Percentiles rank a stretch among this genome's conserved stretches.
These are phyloP conservation scores for Ambrosia artemisiifolia DNA, from an alignment of 129 eudicot species.

Conservation along the genomic window DNA sequence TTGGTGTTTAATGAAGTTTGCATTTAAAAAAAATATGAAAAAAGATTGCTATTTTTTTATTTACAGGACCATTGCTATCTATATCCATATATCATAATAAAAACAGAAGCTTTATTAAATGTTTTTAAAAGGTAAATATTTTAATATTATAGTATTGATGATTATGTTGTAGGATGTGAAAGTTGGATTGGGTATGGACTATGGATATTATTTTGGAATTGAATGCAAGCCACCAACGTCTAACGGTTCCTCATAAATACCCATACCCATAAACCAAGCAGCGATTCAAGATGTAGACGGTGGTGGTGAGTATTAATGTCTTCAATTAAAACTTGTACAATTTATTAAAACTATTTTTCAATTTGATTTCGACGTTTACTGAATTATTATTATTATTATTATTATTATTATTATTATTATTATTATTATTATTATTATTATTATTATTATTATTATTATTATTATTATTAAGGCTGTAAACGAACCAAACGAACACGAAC, in stretches of 20 bases:
- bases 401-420: neutral
- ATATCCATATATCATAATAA: neutral
- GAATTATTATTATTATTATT: neutral
- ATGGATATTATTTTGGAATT: slow-evolving; percentile 18
- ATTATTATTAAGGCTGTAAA: too few species aligned
- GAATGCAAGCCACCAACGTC: slow-evolving; percentile 32
- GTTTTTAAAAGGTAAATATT: neutral
- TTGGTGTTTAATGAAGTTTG: too few species aligned
- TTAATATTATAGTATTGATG: neutral
- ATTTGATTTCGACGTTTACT: neutral
- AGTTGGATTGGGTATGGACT: slow-evolving; percentile 13
- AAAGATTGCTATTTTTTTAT: too few species aligned
- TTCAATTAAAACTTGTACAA: slow-evolving; percentile 21
- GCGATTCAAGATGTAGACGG: slow-evolving; percentile 30
- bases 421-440: too few species aligned
- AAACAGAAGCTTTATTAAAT: neutral
- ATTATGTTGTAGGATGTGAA: neutral
- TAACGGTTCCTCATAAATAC: slow-evolving; percentile 29
- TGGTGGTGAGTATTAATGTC: slow-evolving; percentile 33
- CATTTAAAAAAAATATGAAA: too few species aligned
- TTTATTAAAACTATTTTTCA: neutral
- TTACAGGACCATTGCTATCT: too few species aligned
- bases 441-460: too few species aligned
- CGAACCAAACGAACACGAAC: too few species aligned
- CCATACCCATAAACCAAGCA: slow-evolving; percentile 28